phyloP scores from a whole-genome alignment of 2,329 filamentous ascomycete genomes.

The Claviceps sp. region DNA sequence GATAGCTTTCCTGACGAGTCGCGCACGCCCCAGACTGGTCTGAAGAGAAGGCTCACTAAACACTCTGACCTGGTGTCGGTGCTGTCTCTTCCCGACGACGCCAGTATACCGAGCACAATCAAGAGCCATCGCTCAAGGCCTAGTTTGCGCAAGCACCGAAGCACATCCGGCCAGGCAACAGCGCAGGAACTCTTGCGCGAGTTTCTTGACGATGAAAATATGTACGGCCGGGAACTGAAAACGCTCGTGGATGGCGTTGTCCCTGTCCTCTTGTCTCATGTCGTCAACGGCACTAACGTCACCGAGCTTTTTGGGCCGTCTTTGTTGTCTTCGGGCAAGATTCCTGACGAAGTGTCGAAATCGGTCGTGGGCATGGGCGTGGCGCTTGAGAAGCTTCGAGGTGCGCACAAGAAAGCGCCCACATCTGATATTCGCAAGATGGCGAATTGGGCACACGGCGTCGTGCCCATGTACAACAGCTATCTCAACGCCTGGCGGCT shows the following conservation, averaged over 20 bases:
- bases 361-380: constrained; percentile 93
- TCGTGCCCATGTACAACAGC: constrained; percentile 66
- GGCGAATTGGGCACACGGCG: constrained; percentile 67
- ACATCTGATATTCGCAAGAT: constrained; percentile 58
- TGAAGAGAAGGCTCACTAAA: constrained; percentile 70
- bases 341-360: constrained; percentile 54
- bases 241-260: constrained; percentile 92
- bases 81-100: constrained; percentile 56
- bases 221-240: constrained; percentile 82
- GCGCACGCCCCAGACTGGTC: constrained; percentile 30
- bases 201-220: constrained; percentile 68
- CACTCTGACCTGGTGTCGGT: constrained; percentile 93
- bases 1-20: constrained; percentile 19
- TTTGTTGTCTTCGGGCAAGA: constrained; percentile 26
- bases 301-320: constrained; percentile 54
- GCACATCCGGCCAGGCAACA: constrained; percentile 52
- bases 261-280: constrained; percentile 76
- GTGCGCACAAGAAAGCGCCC: constrained; percentile 68
- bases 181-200: constrained; percentile 66
- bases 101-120: constrained; percentile 41
- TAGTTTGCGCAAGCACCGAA: constrained; percentile 63
- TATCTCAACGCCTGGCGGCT: constrained; percentile 84
- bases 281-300: constrained; percentile 56
- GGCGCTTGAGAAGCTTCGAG: constrained; percentile 70
- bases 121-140: constrained; percentile 63